These are phyloP conservation scores for Agaricus blazei DNA, from an alignment of 768 basidiomycete species.

Conservation along the genomic window DNA sequence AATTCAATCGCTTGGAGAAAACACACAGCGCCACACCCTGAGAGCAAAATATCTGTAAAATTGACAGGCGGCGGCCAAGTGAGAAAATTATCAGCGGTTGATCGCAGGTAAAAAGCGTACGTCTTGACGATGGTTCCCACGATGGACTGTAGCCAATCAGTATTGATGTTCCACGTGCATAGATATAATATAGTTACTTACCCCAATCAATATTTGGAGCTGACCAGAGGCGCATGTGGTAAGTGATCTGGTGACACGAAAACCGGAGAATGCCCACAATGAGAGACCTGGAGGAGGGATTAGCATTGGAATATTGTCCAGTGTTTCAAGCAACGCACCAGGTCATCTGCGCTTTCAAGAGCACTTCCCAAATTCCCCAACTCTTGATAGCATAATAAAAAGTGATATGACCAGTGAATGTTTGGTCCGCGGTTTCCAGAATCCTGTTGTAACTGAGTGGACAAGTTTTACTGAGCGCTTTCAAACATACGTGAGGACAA, in stretches of 20 bases:
- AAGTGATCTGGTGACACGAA: neutral
- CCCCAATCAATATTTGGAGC: slow-evolving; percentile 44
- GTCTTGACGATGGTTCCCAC: slow-evolving; percentile 54
- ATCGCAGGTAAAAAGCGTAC: slow-evolving; percentile 18
- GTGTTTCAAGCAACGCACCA: slow-evolving; percentile 33
- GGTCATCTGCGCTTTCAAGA: slow-evolving; percentile 31
- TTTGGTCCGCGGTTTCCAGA: slow-evolving; percentile 49
- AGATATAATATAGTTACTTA: slow-evolving; percentile 17
- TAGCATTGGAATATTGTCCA: neutral
- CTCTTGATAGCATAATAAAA: slow-evolving; percentile 54
- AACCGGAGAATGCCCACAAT: slow-evolving; percentile 32
- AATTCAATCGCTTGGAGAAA: neutral
- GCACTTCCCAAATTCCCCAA: slow-evolving; percentile 28
- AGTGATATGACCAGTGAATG: slow-evolving; percentile 48
- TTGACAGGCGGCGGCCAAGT: neutral
- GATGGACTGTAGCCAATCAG: slow-evolving; percentile 32
- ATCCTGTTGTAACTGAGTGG: slow-evolving; percentile 27
- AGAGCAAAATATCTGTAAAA: slow-evolving; percentile 45
- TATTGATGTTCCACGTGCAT: neutral
- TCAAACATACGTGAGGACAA: slow-evolving; percentile 30
- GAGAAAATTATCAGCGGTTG: neutral
- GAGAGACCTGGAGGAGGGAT: slow-evolving; percentile 35
- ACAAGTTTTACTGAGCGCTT: neutral
- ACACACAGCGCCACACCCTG: slow-evolving; percentile 62
- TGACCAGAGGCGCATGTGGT: slow-evolving; percentile 15